Conservation (phyloP, 805 yeast species). For the Sungouiozyma ichnusensis region DNA sequence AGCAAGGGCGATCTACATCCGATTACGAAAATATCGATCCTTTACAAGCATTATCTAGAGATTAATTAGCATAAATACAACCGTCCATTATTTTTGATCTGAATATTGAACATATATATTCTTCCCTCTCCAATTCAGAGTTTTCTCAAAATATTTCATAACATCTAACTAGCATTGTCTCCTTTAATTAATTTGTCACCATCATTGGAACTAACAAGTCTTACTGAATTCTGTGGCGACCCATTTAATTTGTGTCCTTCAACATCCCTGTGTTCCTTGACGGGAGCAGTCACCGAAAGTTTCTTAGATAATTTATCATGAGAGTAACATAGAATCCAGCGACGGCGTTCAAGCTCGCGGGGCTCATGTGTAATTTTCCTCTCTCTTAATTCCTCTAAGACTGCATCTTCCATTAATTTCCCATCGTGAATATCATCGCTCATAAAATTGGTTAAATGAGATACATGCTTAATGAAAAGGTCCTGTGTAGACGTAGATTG, state of each 20-base stretch:
- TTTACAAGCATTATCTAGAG: background rate
- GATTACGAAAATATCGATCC: slow-evolving; percentile 12
- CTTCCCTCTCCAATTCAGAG: background rate
- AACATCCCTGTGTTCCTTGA: background rate
- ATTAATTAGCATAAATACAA: no score
- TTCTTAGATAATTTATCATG: background rate
- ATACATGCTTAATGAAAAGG: slow-evolving; percentile 37
- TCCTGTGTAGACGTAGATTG: slow-evolving; percentile 13
- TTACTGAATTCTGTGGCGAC: background rate
- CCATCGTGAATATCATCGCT: slow-evolving; percentile 62
- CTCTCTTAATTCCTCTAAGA: slow-evolving; percentile 26
- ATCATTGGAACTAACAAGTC: background rate
- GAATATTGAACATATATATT: no score
- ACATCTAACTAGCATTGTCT: no score
- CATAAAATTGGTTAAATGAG: slow-evolving; percentile 47
- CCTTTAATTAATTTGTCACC: background rate
- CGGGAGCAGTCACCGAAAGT: background rate
- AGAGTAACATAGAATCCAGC: slow-evolving; percentile 7
- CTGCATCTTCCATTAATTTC: slow-evolving; percentile 47
- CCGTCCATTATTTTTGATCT: no score
- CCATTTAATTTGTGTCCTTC: background rate
- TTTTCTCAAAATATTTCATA: no score
- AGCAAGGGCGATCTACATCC: background rate
- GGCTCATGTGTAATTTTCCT: background rate
- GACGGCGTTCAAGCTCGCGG: background rate